These are phyloP conservation scores for Phialemoniopsis sp. DNA, from an alignment of 2,329 filamentous ascomycete genomes.

Conservation along the genomic window DNA sequence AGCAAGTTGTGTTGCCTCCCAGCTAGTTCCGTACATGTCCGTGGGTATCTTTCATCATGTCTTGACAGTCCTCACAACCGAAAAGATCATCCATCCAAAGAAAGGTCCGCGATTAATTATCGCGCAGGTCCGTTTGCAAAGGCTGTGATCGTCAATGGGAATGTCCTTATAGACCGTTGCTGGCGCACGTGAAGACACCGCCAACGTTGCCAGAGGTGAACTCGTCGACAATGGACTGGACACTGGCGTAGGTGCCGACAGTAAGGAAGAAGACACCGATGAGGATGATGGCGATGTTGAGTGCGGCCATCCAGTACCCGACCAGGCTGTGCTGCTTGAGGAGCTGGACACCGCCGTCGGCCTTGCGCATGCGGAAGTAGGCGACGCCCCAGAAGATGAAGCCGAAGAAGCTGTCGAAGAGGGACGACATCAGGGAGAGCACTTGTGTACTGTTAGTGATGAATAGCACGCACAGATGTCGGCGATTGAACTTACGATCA, in stretches of 20 bases:
- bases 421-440: constrained; percentile 73
- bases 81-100: no score
- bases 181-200: constrained; percentile 69
- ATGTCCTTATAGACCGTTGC: constrained; percentile 61
- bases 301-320: constrained; percentile 47
- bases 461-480: not conserved
- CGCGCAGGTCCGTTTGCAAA: not conserved
- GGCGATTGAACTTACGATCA: constrained; percentile 46
- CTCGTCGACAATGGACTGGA: constrained; percentile 70
- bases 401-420: constrained; percentile 90
- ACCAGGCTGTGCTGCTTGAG: constrained; percentile 47
- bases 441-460: constrained; percentile 29
- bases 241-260: constrained; percentile 75
- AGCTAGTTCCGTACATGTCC: no score
- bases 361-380: constrained; percentile 71
- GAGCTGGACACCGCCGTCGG: constrained; percentile 52
- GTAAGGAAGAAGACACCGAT: constrained; percentile 79
- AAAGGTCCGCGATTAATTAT: no score
- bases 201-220: constrained; percentile 63
- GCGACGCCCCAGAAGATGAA: constrained; percentile 94
- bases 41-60: no score
- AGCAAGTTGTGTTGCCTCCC: no score
- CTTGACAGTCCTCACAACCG: no score
- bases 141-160: no score
- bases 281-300: constrained; percentile 71